Evolutionary conservation across 1,284 basidiomycete genomes (phyloP).

Genomic region (Tylopilus orsonianus): DNA sequence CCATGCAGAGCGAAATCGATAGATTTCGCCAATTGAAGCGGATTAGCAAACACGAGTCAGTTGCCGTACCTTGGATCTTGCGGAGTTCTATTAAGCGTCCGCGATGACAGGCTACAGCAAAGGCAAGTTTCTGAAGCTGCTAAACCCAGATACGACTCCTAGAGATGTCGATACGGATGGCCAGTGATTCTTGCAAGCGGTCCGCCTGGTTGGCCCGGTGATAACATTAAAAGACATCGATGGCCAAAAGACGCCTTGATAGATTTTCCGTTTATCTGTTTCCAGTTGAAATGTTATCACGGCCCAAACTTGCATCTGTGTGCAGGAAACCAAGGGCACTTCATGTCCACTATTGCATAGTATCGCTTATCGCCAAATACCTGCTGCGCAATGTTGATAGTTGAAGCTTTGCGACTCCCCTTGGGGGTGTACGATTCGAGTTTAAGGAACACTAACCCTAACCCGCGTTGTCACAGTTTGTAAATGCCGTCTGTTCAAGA

Average conservation of each 20-base stretch:
- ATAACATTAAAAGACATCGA: neutral
- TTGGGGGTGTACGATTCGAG: too few relatives aligned
- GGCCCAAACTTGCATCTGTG: too few relatives aligned
- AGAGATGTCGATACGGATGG: constrained; percentile 10
- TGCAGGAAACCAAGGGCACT: too few relatives aligned
- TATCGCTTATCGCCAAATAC: constrained; percentile 9
- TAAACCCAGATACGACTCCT: constrained; percentile 7
- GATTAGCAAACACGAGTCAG: neutral
- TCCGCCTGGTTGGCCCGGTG: neutral
- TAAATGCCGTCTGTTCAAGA: constrained; percentile 29
- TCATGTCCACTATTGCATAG: neutral
- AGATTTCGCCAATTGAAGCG: constrained; percentile 7
- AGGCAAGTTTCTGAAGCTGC: constrained; percentile 7
- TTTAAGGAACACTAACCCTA: too few relatives aligned
- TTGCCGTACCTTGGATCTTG: constrained; percentile 3
- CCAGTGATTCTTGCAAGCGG: constrained; percentile 12
- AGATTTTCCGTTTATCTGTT: neutral
- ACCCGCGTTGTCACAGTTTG: too few relatives aligned
- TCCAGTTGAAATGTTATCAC: constrained; percentile 16
- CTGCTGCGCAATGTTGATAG: constrained; percentile 6
- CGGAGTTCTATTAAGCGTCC: constrained; percentile 9
- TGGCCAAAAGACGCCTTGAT: neutral
- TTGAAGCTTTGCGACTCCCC: neutral
- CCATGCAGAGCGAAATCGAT: neutral
- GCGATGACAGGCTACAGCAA: too few relatives aligned